phyloP scores from a whole-genome alignment of 1,284 basidiomycete species.

The Cystobasidium pallidum region DNA sequence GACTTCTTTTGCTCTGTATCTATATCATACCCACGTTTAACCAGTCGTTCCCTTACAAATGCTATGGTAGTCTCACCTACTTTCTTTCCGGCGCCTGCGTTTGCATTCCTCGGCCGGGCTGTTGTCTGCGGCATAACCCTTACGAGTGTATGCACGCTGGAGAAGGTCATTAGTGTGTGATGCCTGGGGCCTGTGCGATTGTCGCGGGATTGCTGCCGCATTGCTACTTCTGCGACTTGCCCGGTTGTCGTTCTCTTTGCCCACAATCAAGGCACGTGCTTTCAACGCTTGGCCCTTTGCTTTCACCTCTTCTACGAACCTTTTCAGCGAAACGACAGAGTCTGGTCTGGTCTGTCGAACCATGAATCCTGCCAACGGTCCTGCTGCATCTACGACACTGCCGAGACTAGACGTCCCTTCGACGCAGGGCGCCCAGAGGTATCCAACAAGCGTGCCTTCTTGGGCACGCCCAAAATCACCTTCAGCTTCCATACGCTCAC shows the following conservation, averaged over 20 bases:
- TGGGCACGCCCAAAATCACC: conserved; percentile 43
- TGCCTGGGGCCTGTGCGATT: no score
- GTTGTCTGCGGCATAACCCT: background rate
- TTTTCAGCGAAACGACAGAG: background rate
- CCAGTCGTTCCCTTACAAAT: background rate
- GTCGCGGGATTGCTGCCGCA: no score
- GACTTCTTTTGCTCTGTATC: conserved; percentile 14
- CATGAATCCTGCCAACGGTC: background rate
- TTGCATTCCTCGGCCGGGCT: no score
- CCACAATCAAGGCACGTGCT: background rate
- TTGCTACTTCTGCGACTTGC: no score
- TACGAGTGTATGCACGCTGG: no score
- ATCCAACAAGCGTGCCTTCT: conserved; percentile 35
- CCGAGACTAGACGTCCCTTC: conserved; percentile 25
- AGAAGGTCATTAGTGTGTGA: no score
- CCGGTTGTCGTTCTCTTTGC: no score
- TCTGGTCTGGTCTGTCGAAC: background rate
- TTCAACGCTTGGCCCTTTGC: background rate
- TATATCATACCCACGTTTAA: background rate
- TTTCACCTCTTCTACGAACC: background rate
- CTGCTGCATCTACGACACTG: background rate
- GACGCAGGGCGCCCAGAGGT: background rate
- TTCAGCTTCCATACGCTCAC: background rate
- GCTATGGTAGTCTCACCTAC: conserved; percentile 1
- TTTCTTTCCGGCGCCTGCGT: background rate